phyloP scores from a whole-genome alignment of 225 moss, liverwort and hornwort species.

The Ulota crispa region DNA sequence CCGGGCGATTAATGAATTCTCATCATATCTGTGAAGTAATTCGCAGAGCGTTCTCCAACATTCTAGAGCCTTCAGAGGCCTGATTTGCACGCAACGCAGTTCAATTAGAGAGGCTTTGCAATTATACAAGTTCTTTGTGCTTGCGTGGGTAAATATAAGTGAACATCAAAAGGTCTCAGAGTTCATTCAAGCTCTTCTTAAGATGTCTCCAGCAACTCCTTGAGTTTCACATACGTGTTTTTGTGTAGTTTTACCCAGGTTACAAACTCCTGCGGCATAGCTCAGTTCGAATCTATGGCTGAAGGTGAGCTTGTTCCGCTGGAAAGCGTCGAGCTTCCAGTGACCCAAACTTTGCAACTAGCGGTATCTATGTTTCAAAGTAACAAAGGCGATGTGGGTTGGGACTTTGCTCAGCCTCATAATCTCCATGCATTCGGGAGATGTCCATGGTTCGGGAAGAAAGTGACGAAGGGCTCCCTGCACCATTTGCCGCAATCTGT shows the following conservation, averaged over 20 bases:
- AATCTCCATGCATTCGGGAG: slow-evolving; percentile 18
- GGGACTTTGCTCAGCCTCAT: slow-evolving; percentile 10
- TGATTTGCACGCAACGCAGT: neutral
- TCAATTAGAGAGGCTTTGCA: neutral
- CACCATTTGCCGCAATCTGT: slow-evolving; percentile 38
- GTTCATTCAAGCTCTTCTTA: neutral
- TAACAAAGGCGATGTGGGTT: neutral
- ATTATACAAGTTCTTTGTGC: neutral
- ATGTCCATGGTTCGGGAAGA: slow-evolving; percentile 41
- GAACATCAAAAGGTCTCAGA: neutral
- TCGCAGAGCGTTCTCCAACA: neutral
- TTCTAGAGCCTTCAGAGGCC: slow-evolving; percentile 12
- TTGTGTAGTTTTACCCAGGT: neutral
- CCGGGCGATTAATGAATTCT: slow-evolving; percentile 7
- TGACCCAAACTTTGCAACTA: slow-evolving; percentile 6
- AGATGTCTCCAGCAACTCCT: neutral
- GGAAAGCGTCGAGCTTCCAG: slow-evolving; percentile 15
- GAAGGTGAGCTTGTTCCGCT: neutral
- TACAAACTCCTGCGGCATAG: neutral
- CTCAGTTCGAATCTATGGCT: slow-evolving; percentile 15
- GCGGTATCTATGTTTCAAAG: slow-evolving; percentile 10
- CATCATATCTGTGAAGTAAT: neutral
- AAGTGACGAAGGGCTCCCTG: slow-evolving; percentile 32
- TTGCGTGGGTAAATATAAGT: neutral
- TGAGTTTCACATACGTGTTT: neutral